phyloP scores from a whole-genome alignment of 2,329 filamentous ascomycete genomes.

The Diaporthe humulicola region DNA sequence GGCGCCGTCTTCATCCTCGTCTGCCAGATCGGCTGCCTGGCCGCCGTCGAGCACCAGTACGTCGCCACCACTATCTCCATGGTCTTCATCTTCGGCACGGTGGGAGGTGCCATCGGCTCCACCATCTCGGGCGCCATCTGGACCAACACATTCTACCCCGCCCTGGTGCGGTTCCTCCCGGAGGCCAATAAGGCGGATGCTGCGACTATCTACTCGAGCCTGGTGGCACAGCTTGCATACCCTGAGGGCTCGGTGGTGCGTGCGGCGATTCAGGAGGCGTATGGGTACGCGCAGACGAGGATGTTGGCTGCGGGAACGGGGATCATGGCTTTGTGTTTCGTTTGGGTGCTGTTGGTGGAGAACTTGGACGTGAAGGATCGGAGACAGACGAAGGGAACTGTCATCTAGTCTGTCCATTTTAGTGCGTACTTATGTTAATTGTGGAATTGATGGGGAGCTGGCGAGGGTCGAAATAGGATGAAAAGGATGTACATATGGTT shows the following conservation, averaged over 20 bases:
- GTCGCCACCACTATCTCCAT: slow-evolving; percentile 68
- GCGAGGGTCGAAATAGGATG: not conserved
- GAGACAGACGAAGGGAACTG: slow-evolving; percentile 63
- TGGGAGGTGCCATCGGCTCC: slow-evolving; percentile 71
- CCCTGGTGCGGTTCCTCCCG: slow-evolving; percentile 65
- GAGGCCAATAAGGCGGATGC: slow-evolving; percentile 51
- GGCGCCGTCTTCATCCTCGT: slow-evolving; percentile 68
- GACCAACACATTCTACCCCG: slow-evolving; percentile 60
- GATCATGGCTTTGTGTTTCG: slow-evolving; percentile 49
- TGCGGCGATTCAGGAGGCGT: slow-evolving; percentile 69
- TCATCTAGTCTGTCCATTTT: slow-evolving; percentile 55
- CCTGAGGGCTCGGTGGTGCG: slow-evolving; percentile 58
- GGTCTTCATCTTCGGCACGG: slow-evolving; percentile 68
- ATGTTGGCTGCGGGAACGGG: slow-evolving; percentile 58
- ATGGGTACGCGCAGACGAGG: slow-evolving; percentile 64
- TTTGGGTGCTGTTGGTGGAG: slow-evolving; percentile 60
- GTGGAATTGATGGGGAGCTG: not conserved
- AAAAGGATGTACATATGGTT: not conserved
- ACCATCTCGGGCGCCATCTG: slow-evolving; percentile 75
- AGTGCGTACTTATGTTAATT: not conserved
- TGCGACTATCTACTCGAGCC: slow-evolving; percentile 64
- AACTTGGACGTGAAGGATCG: slow-evolving; percentile 64
- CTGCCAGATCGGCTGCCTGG: slow-evolving; percentile 70
- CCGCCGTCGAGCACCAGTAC: slow-evolving; percentile 70
- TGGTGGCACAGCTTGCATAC: slow-evolving; percentile 65